These are phyloP conservation scores for Chaetoscypha palmicola DNA, from an alignment of 2,329 filamentous ascomycete species.

Conservation along the genomic window DNA sequence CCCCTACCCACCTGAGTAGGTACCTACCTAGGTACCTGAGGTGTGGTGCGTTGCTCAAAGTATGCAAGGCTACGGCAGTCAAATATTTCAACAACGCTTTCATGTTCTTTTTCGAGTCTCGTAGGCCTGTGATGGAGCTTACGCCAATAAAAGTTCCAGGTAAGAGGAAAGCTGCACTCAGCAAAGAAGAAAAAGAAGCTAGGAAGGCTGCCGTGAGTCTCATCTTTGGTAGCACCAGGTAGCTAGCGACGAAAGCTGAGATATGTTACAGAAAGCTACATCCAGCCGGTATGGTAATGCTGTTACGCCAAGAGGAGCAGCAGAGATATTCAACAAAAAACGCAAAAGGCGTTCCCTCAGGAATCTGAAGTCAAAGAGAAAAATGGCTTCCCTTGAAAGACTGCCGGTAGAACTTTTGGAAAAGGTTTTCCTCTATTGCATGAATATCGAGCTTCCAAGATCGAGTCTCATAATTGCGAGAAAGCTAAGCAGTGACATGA, in stretches of 20 bases:
- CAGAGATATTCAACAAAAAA: too few relatives aligned
- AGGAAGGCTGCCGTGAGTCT: slow-evolving; percentile 21
- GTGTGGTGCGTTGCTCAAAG: too few relatives aligned
- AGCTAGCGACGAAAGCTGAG: too few relatives aligned
- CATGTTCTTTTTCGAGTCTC: too few relatives aligned
- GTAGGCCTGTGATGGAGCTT: slow-evolving; percentile 21
- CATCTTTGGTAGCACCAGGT: too few relatives aligned
- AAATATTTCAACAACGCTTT: too few relatives aligned
- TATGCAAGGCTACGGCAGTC: too few relatives aligned
- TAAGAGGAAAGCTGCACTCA: slow-evolving; percentile 22
- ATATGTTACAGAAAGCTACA: too few relatives aligned
- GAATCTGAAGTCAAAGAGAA: slow-evolving; percentile 25
- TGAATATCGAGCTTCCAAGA: slow-evolving; percentile 27
- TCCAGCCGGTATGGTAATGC: too few relatives aligned
- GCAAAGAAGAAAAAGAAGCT: slow-evolving; percentile 18
- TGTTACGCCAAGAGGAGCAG: too few relatives aligned
- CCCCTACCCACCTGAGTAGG: too few relatives aligned
- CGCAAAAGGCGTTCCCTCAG: slow-evolving; percentile 17
- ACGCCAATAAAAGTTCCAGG: slow-evolving; percentile 29
- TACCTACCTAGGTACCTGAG: too few relatives aligned
- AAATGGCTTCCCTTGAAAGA: slow-evolving; percentile 27
- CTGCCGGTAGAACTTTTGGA: slow-evolving; percentile 29
- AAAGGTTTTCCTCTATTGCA: slow-evolving; percentile 24
- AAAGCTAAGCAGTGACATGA: slow-evolving; percentile 24
- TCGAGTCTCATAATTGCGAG: slow-evolving; percentile 27